A percentile compares a stretch with the other conserved stretches of the same genome.
These are phyloP conservation scores for Paulownia fortunei DNA, from an alignment of 257 asterid species.

Conservation along the genomic window DNA sequence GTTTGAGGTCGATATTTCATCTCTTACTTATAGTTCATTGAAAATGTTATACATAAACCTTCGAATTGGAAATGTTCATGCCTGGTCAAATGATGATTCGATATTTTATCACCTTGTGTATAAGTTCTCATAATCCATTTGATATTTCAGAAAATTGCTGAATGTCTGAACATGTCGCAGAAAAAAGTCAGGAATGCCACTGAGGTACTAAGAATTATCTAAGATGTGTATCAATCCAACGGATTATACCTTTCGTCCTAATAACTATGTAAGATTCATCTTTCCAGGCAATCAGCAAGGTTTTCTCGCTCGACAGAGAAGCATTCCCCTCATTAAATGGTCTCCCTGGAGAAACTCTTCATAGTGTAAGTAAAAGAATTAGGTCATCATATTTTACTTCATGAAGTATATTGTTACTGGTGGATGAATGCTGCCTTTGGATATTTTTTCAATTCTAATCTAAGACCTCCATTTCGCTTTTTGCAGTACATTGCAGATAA, in stretches of 20 bases:
- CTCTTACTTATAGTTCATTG: not conserved
- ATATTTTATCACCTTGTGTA: slow-evolving; percentile 10
- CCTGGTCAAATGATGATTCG: too few relatives aligned
- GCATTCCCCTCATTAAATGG: slow-evolving; percentile 90
- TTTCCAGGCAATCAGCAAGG: slow-evolving; percentile 82
- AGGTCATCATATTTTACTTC: slow-evolving; percentile 3
- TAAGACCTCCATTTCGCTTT: slow-evolving; percentile 17
- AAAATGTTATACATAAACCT: too few relatives aligned
- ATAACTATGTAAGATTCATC: slow-evolving; percentile 19
- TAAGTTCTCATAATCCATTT: slow-evolving; percentile 23
- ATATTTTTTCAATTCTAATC: not conserved
- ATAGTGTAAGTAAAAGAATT: slow-evolving; percentile 62
- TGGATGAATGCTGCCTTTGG: not conserved
- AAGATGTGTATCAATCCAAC: slow-evolving; percentile 4
- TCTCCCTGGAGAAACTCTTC: slow-evolving; percentile 87
- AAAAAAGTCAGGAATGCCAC: slow-evolving; percentile 95
- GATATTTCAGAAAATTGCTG: slow-evolving; percentile 80
- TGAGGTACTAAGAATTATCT: slow-evolving; percentile 64
- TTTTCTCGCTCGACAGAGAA: slow-evolving; percentile 88
- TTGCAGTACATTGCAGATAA: slow-evolving; percentile 87
- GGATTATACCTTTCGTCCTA: slow-evolving; percentile 16
- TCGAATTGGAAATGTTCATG: too few relatives aligned
- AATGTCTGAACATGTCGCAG: slow-evolving; percentile 81
- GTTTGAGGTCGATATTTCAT: not conserved
- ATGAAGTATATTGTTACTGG: not conserved